Conservation (phyloP, 2,329 filamentous ascomycete genomes). For the Paraconiothyrium brasiliense region DNA sequence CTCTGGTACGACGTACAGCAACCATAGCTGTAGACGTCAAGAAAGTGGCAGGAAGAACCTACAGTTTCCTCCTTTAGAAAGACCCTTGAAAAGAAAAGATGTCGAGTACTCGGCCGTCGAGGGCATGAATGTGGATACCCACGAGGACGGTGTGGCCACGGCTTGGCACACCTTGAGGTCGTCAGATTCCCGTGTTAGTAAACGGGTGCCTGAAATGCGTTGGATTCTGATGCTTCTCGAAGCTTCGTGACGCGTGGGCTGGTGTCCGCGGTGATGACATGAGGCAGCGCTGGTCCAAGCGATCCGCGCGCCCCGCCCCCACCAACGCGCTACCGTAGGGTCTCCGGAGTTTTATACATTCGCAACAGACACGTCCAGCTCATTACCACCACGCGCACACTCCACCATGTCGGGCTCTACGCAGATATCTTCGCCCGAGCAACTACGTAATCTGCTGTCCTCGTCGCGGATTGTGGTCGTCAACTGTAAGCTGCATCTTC, state of each 20-base stretch:
- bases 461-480: constrained; percentile 82
- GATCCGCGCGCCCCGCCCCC: constrained; percentile 24
- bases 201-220: neutral
- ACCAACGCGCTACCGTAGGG: constrained; percentile 19
- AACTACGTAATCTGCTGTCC: constrained; percentile 67
- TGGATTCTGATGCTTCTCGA: constrained; percentile 31
- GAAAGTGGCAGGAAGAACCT: constrained; percentile 16
- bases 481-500: constrained; percentile 74
- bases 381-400: constrained; percentile 21
- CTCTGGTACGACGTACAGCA: too few relatives aligned
- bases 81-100: neutral
- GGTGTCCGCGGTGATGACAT: constrained; percentile 22
- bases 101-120: neutral
- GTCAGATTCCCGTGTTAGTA: constrained; percentile 2
- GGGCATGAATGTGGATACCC: neutral
- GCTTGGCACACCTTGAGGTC: neutral
- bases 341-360: constrained; percentile 16
- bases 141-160: neutral
- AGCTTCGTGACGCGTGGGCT: constrained; percentile 30
- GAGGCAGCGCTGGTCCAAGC: constrained; percentile 12
- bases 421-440: constrained; percentile 54
- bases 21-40: constrained; percentile 20
- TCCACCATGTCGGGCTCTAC: constrained; percentile 56
- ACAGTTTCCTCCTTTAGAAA: neutral
- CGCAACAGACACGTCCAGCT: constrained; percentile 8